These are phyloP conservation scores for Pseudocohnilembus persalinus DNA, from an alignment of 169 alveolate species.

Conservation along the genomic window DNA sequence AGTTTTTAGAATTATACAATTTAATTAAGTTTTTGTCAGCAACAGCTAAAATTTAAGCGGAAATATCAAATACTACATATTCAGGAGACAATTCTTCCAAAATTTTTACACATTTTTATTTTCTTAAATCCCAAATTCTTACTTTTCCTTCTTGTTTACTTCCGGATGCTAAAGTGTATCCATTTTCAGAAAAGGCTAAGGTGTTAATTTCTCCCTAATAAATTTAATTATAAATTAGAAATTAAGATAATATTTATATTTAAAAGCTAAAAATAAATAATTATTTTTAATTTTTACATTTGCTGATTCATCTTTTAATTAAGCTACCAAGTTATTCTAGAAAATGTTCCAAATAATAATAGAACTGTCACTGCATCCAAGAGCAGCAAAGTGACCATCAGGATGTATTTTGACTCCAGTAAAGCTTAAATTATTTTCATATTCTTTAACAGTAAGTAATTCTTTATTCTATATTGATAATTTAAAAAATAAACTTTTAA, in stretches of 20 bases:
- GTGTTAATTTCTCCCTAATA: conserved; percentile 1
- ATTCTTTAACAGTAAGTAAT: conserved; percentile 24
- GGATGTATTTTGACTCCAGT: conserved; percentile 35
- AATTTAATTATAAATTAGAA: background rate
- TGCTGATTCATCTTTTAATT: background rate
- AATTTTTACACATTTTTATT: conserved; percentile 15
- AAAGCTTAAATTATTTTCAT: conserved; percentile 13
- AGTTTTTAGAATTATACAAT: conserved; percentile 7
- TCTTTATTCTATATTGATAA: conserved; percentile 1
- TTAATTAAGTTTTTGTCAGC: background rate
- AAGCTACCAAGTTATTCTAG: background rate
- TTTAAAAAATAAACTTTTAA: no score
- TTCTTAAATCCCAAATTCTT: conserved; percentile 14
- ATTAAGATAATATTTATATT: background rate
- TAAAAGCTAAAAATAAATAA: background rate
- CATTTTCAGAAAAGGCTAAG: conserved; percentile 19
- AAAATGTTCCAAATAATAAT: conserved; percentile 29
- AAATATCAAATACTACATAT: conserved; percentile 5
- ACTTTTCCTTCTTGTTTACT: background rate
- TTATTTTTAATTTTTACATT: no score
- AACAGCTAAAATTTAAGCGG: conserved; percentile 6
- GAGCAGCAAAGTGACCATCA: conserved; percentile 39
- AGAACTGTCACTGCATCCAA: conserved; percentile 30
- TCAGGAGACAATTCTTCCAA: background rate
- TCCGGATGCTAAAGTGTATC: conserved; percentile 21